Percentiles rank a stretch among this genome's conserved stretches.
These are phyloP conservation scores for Fusarium anthophilum DNA, from an alignment of 2,329 filamentous ascomycete genomes.

Conservation along the genomic window DNA sequence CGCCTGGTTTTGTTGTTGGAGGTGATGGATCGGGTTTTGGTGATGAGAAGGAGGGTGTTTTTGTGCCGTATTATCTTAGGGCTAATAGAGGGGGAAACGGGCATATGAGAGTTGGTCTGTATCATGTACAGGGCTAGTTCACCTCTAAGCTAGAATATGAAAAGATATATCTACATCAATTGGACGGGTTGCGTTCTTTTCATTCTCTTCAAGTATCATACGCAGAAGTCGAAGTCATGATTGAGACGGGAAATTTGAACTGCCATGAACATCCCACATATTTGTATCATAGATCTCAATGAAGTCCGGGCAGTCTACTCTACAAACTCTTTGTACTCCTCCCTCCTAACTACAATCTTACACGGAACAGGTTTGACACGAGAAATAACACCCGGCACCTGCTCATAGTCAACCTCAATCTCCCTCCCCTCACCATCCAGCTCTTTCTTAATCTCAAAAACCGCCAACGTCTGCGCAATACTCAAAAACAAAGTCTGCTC, in stretches of 20 bases:
- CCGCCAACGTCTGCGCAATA: slow-evolving; percentile 55
- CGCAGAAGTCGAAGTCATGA: rapidly evolving
- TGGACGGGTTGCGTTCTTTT: not conserved
- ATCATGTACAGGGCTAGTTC: not conserved
- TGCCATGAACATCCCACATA: rapidly evolving
- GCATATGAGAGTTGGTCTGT: slow-evolving; percentile 27
- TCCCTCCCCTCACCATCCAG: slow-evolving; percentile 46
- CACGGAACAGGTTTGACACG: slow-evolving; percentile 6
- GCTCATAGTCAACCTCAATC: slow-evolving; percentile 37
- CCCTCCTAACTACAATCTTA: not conserved
- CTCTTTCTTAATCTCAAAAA: slow-evolving; percentile 51
- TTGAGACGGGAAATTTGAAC: rapidly evolving
- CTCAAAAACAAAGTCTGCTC: slow-evolving; percentile 45
- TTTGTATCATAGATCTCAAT: rapidly evolving
- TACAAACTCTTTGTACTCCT: not conserved
- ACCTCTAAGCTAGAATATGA: rapidly evolving
- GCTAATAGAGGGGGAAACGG: slow-evolving; percentile 18
- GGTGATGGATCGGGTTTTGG: rapidly evolving
- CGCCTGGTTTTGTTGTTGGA: not conserved
- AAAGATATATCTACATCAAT: rapidly evolving
- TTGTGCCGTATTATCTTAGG: slow-evolving; percentile 27
- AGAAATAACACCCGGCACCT: slow-evolving; percentile 15
- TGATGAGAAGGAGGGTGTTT: not conserved
- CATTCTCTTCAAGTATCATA: not conserved
- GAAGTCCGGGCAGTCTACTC: not conserved